These are phyloP conservation scores for Cercospora sojina DNA, from an alignment of 2,329 filamentous ascomycete species.

Conservation along the genomic window DNA sequence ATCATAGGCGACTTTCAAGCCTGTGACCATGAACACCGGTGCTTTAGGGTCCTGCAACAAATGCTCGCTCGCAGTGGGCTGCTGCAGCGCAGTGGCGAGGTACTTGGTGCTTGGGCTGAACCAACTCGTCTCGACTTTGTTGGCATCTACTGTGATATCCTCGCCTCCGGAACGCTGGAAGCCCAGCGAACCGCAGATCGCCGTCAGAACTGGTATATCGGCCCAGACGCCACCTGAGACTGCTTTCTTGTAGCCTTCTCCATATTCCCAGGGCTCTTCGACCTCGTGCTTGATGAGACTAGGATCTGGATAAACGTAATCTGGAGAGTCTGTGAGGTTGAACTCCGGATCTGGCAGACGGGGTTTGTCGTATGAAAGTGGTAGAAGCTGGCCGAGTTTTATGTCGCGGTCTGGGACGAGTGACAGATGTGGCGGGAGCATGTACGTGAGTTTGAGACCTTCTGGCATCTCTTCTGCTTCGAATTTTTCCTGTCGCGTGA, in stretches of 20 bases:
- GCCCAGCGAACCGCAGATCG: neutral
- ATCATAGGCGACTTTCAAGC: neutral
- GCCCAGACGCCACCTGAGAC: neutral
- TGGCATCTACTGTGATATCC: neutral
- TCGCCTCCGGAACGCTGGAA: neutral
- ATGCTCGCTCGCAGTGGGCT: neutral
- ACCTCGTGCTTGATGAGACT: neutral
- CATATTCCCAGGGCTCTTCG: neutral
- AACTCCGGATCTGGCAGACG: neutral
- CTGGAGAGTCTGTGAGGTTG: neutral
- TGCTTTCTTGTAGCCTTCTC: neutral
- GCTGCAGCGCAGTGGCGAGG: neutral
- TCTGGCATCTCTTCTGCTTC: neutral
- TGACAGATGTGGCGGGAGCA: neutral
- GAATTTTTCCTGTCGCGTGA: too few species aligned
- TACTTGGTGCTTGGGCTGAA: neutral
- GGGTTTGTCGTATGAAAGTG: neutral
- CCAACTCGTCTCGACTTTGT: neutral
- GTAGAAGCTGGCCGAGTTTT: neutral
- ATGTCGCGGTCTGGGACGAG: neutral
- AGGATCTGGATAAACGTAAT: neutral
- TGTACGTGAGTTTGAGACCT: neutral
- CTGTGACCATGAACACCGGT: neutral
- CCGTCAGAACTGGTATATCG: neutral
- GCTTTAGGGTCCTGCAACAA: neutral